Evolutionary conservation across 306 rosid species (phyloP).

Genomic region (Lithocarpus polystachyus): DNA sequence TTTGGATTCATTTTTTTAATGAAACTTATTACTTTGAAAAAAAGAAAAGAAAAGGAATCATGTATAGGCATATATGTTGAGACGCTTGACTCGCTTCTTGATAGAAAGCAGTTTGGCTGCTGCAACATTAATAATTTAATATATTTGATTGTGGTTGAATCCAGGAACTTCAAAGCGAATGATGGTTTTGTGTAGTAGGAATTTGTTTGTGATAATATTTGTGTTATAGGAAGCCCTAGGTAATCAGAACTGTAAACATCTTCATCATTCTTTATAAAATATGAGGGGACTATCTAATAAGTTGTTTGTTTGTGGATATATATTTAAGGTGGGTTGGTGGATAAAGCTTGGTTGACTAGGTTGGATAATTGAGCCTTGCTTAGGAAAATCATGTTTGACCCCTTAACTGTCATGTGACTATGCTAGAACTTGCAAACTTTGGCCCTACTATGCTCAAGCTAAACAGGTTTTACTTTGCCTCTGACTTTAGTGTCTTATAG

Average conservation of each 20-base stretch:
- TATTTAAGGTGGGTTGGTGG: neutral
- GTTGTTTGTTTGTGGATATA: neutral
- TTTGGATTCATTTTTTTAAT: too few species aligned
- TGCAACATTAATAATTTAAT: neutral
- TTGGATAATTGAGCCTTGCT: too few species aligned
- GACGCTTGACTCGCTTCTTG: neutral
- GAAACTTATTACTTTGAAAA: too few species aligned
- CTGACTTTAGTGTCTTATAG: neutral
- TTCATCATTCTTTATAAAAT: neutral
- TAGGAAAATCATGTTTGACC: too few species aligned
- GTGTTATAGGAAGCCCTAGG: neutral
- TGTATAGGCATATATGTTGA: neutral
- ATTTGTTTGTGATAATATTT: neutral
- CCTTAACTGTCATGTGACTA: too few species aligned
- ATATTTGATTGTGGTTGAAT: neutral
- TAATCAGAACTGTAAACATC: neutral
- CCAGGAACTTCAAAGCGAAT: neutral
- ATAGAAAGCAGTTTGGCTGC: neutral
- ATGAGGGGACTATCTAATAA: neutral
- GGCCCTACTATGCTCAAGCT: neutral
- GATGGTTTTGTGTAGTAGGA: neutral
- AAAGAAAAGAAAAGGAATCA: too few species aligned
- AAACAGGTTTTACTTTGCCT: neutral
- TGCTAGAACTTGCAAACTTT: neutral
- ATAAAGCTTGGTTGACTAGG: too few species aligned